Base-by-base conservation (phyloP, 176 grass and related monocot genomes). In the Lolium multiflorum region DNA sequence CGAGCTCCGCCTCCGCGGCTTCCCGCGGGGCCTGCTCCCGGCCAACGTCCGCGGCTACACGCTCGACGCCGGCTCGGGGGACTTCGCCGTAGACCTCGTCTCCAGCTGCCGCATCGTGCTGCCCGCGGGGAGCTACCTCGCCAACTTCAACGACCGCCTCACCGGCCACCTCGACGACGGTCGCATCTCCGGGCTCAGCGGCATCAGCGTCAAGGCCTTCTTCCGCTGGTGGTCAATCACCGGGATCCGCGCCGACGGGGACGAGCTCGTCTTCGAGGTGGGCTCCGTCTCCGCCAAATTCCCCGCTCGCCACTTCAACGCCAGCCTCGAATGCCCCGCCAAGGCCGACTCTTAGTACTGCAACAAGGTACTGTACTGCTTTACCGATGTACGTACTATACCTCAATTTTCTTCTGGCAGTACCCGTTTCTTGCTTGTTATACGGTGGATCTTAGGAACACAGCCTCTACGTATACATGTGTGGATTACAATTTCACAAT, bases 191-290 rank as follows among this genome's bases (percentile, higher is more conserved):
- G 86, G 90, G 4, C 90, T 92, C 81, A 73, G 37, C 78, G 90
- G 86, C 78, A 92, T 92, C 90, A 37, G 83, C 63, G 90, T 92
- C 82, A 77, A 57, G 83, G 90, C 90, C 20, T 89, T 92, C 90
- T 92, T 82, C 83, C 78, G 90, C 68, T 92, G 87, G 90, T 92
- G 86, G 86, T 82, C 90, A 64, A 92, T 92, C 87, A 86, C 87
- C 9, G 90, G 86, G 52, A 92, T 92, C 75, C 86, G 87, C 83
- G 82, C 90, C 72, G 83, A 89, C 39, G 90, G 65, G 4, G 90
- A 92, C 72, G 75, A 89, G 14, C 90, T 92, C 79, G 86, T 92
- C 79, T 92, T 92, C 55, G 86, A 89, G 82, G 86, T 92, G 7
- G 90, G 90, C 1, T 85, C 85, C 55, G 90, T 86, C 43, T 92